phyloP scores from a whole-genome alignment of 2,329 filamentous ascomycete species.

The Metarhizium rileyi region DNA sequence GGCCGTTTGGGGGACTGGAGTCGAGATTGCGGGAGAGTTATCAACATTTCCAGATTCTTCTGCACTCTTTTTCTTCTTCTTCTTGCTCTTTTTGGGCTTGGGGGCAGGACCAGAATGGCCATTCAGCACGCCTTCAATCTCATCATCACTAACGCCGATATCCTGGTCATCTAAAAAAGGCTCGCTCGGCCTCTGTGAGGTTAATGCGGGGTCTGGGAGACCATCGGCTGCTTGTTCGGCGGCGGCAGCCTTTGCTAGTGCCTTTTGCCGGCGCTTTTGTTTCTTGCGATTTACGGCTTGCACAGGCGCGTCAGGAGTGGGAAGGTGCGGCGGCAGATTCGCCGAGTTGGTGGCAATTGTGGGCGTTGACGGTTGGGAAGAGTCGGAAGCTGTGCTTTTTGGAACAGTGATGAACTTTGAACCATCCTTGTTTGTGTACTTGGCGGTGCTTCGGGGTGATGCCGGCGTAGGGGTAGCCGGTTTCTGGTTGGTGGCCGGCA shows the following conservation, averaged over 20 bases:
- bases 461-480: conserved; percentile 38
- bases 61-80: conserved; percentile 55
- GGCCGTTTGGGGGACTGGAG: conserved; percentile 13
- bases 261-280: conserved; percentile 85
- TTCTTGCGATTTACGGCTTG: conserved; percentile 79
- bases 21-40: conserved; percentile 1
- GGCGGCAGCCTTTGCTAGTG: conserved; percentile 58
- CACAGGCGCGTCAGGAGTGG: conserved; percentile 22
- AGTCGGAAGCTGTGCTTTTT: conserved; percentile 42
- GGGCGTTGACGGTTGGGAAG: conserved; percentile 43
- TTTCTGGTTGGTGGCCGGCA: conserved; percentile 45
- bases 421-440: conserved; percentile 59
- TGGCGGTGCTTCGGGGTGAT: conserved; percentile 45
- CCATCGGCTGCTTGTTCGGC: conserved; percentile 32
- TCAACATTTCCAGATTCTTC: conserved; percentile 13
- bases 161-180: conserved; percentile 33
- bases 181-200: conserved; percentile 13
- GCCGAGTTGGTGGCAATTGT: conserved; percentile 29
- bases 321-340: conserved; percentile 17
- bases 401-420: conserved; percentile 60
- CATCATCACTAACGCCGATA: conserved; percentile 45
- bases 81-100: conserved; percentile 53
- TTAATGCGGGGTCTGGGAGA: conserved; percentile 25
- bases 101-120: conserved; percentile 18
- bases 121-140: conserved; percentile 31